A percentile compares a stretch with the other conserved stretches of the same genome.
These are phyloP conservation scores for Quercus tomentella DNA, from an alignment of 331 rosid species.

Conservation along the genomic window DNA sequence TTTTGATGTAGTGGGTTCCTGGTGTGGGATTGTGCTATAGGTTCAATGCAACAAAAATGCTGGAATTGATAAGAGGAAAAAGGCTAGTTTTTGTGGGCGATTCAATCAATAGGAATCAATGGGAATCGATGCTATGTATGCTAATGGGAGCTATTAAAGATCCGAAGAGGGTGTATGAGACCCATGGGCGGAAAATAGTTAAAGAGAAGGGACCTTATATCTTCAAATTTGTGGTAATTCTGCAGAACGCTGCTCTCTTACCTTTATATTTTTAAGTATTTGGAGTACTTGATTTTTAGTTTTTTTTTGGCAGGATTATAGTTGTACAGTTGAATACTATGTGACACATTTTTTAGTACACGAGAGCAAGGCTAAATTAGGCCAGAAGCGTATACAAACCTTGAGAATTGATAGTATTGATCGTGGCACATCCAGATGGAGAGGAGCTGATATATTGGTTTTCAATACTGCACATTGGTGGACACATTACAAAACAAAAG, in stretches of 20 bases:
- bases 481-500: conserved; percentile 87
- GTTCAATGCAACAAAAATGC: conserved; percentile 86
- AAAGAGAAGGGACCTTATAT: conserved; percentile 74
- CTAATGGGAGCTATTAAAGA: conserved; percentile 60
- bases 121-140: conserved; percentile 96
- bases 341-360: conserved; percentile 80
- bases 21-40: conserved; percentile 28
- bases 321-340: conserved; percentile 82
- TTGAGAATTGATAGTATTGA: conserved; percentile 76
- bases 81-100: conserved; percentile 93
- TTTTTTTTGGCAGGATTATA: conserved; percentile 53
- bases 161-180: conserved; percentile 75
- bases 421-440: conserved; percentile 86
- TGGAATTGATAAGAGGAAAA: conserved; percentile 87
- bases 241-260: conserved; percentile 6
- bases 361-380: conserved; percentile 75
- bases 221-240: conserved; percentile 82
- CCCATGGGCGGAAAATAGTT: conserved; percentile 72
- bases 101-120: conserved; percentile 87
- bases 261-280: background rate
- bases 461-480: conserved; percentile 98
- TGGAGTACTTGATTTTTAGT: conserved; percentile 11
- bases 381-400: conserved; percentile 64
- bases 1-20: conserved; percentile 5
- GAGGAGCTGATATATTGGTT: conserved; percentile 80